Evolutionary conservation across 2,329 filamentous ascomycete genomes (phyloP).

Genomic region (Cordyceps farinosa): DNA sequence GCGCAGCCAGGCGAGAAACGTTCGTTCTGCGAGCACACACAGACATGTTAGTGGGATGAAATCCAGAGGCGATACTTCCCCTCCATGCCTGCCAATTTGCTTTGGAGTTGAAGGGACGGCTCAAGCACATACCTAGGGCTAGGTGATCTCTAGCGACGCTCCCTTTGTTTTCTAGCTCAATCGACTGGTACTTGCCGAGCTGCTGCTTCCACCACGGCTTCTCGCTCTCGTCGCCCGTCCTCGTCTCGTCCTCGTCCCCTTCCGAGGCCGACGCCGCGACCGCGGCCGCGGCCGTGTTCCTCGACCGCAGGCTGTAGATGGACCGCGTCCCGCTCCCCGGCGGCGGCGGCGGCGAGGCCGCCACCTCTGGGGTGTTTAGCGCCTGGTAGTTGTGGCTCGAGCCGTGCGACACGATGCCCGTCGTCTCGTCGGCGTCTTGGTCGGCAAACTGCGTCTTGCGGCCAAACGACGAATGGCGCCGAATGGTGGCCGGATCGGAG

Average conservation of each 20-base stretch:
- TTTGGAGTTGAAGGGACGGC: not conserved
- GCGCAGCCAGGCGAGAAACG: conserved; percentile 80
- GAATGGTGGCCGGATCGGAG: conserved; percentile 21
- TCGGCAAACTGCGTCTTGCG: conserved; percentile 22
- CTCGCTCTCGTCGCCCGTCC: conserved; percentile 20
- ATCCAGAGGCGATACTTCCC: not conserved
- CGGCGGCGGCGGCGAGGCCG: not conserved
- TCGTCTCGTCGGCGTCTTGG: conserved; percentile 38
- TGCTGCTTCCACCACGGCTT: conserved; percentile 51
- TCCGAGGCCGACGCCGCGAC: conserved; percentile 21
- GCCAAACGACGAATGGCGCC: conserved; percentile 15
- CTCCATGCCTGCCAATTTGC: no score
- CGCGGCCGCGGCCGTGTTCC: conserved; percentile 21
- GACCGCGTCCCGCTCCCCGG: conserved; percentile 15
- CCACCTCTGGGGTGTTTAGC: conserved; percentile 26
- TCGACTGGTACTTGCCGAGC: conserved; percentile 49
- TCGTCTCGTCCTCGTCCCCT: conserved; percentile 23
- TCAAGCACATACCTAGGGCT: conserved; percentile 58
- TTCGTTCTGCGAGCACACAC: conserved; percentile 58
- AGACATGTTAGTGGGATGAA: not conserved
- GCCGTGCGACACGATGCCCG: conserved; percentile 36
- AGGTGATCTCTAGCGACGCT: conserved; percentile 80
- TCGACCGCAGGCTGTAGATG: conserved; percentile 19
- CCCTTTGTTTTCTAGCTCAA: conserved; percentile 83
- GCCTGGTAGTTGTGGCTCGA: conserved; percentile 39